phyloP scores from a whole-genome alignment of 1,284 basidiomycete species.

The Heterobasidion annosum region DNA sequence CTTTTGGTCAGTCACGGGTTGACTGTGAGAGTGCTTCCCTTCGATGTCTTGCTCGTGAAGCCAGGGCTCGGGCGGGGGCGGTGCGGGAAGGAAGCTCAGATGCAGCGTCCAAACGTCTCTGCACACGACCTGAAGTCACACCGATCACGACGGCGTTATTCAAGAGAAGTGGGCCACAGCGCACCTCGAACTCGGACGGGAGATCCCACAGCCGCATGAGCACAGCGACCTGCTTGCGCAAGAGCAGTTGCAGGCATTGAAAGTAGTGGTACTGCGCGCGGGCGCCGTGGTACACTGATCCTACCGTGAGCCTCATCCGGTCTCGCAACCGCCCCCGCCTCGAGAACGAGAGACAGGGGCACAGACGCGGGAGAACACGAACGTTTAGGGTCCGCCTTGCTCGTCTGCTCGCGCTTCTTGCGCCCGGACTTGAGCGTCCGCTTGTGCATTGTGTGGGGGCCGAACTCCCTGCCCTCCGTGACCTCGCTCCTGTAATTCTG shows the following conservation, averaged over 20 bases:
- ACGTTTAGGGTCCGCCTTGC: constrained; percentile 52
- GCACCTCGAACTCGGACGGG: constrained; percentile 74
- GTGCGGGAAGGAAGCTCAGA: constrained; percentile 52
- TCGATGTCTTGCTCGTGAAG: constrained; percentile 28
- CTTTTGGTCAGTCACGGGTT: not conserved
- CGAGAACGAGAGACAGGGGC: not conserved
- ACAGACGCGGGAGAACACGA: constrained; percentile 11
- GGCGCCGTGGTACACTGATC: constrained; percentile 73
- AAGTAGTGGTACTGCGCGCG: constrained; percentile 72
- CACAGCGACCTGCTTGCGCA: constrained; percentile 67
- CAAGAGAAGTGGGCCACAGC: constrained; percentile 9
- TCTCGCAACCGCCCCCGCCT: not conserved
- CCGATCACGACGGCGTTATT: not conserved
- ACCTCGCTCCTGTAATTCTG: constrained; percentile 73
- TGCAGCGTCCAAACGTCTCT: constrained; percentile 79
- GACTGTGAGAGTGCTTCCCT: constrained; percentile 1
- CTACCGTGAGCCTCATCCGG: not conserved
- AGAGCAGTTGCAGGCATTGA: constrained; percentile 72
- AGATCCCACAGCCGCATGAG: constrained; percentile 60
- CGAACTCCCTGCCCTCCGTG: constrained; percentile 47
- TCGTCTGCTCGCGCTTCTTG: constrained; percentile 37
- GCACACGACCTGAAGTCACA: constrained; percentile 51
- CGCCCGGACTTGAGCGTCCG: constrained; percentile 46
- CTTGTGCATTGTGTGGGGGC: constrained; percentile 51
- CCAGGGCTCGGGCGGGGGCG: constrained; percentile 53